A percentile compares a stretch with the other conserved stretches of the same genome.
Evolutionary conservation across 1,139 yeast species (phyloP).

Genomic region (Blastobotrys ciferrii): DNA sequence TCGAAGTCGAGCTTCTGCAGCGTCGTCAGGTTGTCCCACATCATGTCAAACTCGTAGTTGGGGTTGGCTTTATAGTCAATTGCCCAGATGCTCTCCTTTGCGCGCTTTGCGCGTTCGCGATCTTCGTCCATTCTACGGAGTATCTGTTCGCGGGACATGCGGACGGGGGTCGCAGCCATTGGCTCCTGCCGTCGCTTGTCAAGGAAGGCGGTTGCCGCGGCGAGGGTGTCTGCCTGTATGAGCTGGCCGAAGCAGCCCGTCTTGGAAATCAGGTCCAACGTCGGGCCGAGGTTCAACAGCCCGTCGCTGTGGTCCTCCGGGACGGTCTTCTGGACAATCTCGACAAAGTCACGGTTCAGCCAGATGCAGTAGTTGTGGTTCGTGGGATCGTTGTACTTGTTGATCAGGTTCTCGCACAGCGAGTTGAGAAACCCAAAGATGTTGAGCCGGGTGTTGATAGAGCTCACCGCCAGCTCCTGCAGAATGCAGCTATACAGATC

Average conservation of each 20-base stretch:
- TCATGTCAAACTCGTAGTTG: constrained; percentile 56
- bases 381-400: constrained; percentile 1
- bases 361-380: constrained; percentile 22
- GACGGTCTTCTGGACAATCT: constrained; percentile 52
- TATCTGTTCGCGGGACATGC: constrained; percentile 47
- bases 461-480: constrained; percentile 51
- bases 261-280: constrained; percentile 22
- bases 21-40: constrained; percentile 51
- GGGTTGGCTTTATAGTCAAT: constrained; percentile 49
- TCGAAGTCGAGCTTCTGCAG: constrained; percentile 51
- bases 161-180: background rate
- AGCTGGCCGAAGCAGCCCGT: background rate
- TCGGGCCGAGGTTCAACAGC: constrained; percentile 35
- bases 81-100: constrained; percentile 75
- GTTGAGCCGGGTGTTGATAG: constrained; percentile 61
- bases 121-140: constrained; percentile 83
- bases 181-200: background rate
- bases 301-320: constrained; percentile 45
- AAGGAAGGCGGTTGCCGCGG: background rate
- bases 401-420: constrained; percentile 36
- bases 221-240: background rate
- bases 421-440: constrained; percentile 69
- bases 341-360: constrained; percentile 48
- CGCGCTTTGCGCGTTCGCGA: constrained; percentile 75
- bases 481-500: constrained; percentile 69